Conservation (phyloP, 805 yeast genomes). For the Barnettozyma pratensis region DNA sequence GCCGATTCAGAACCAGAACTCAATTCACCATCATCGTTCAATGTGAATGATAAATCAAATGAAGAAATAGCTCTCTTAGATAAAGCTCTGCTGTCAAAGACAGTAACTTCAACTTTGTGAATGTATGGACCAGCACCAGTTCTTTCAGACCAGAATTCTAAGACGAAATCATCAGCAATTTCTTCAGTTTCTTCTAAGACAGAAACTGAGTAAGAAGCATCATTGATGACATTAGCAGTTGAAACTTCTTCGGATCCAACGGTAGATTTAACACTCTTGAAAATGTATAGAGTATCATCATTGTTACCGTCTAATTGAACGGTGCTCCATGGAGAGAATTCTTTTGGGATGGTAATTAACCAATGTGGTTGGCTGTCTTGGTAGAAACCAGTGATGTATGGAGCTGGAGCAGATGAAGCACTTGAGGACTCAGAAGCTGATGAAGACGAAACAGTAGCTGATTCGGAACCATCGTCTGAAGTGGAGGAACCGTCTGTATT, state of each 20-base stretch:
- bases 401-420: constrained; percentile 19
- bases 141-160: constrained; percentile 42
- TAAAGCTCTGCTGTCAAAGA: constrained; percentile 16
- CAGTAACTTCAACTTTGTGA: not conserved
- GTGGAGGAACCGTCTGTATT: no score
- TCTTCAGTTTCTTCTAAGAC: constrained; percentile 37
- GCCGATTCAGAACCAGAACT: no score
- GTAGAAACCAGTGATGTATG: constrained; percentile 22
- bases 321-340: constrained; percentile 58
- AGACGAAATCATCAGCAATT: constrained; percentile 21
- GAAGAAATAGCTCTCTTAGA: not conserved
- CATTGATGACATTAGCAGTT: constrained; percentile 24
- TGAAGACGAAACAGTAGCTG: no score
- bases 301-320: constrained; percentile 53
- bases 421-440: no score
- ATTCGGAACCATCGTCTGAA: no score
- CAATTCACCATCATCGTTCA: not conserved
- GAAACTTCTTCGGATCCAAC: constrained; percentile 37
- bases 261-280: constrained; percentile 18
- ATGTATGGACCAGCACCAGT: constrained; percentile 63
- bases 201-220: not conserved
- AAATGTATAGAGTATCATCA: constrained; percentile 27
- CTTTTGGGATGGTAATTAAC: constrained; percentile 35
- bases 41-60: not conserved
- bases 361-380: constrained; percentile 37